Evolutionary conservation across 495 filamentous ascomycete species (phyloP), one percentile per base, ranked within the genome.

Genomic region (Penicillium subrubescens): DNA sequence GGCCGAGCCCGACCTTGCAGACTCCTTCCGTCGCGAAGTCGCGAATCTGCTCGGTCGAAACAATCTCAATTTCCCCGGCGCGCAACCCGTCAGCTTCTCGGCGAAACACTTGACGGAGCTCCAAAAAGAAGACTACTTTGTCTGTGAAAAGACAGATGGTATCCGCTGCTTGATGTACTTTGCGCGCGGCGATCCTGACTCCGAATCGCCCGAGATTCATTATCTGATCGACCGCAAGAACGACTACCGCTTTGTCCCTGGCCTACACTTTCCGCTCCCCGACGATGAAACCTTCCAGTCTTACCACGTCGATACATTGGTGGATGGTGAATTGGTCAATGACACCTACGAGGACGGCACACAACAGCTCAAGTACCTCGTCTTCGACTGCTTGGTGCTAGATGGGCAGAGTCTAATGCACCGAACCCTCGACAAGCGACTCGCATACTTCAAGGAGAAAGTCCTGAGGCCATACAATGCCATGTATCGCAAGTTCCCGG

Each of bases 131-230:
- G 95, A 98, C 75, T 99, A 97, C 79, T 98, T 92, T 72, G 91
- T 99, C 67, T 97, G 95, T 81, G 95, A 99, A 78, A 99, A 99
- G 78, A 96, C 94, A 0, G 95, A 99, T 72, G 95, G 95, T 39
- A 92, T 98, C 69, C 88, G 95, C 46, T 97, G 94, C 74, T 85
- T 99, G 23, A 87, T 99, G 73, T 99, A 94, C 82, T 88, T 94
- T 65, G 90, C 91, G 63, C 71, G 75, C 50, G 81, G 81, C 12
- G 81, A 81, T 35, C 71, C 77, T 27, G 81, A 83, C 25, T 79
- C 75, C 27, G 77, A 84, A 12, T 67, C 66, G 10, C 79, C 83
- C 7, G 83, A 90, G 61, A 84, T 87, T 56, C 81, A 86, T 64
- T 97, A 96, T 82, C 81, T 99, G 62, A 96, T 99, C 77, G 95